Evolutionary conservation across 768 basidiomycete species (phyloP).

Genomic region (Mycena epipterygia): DNA sequence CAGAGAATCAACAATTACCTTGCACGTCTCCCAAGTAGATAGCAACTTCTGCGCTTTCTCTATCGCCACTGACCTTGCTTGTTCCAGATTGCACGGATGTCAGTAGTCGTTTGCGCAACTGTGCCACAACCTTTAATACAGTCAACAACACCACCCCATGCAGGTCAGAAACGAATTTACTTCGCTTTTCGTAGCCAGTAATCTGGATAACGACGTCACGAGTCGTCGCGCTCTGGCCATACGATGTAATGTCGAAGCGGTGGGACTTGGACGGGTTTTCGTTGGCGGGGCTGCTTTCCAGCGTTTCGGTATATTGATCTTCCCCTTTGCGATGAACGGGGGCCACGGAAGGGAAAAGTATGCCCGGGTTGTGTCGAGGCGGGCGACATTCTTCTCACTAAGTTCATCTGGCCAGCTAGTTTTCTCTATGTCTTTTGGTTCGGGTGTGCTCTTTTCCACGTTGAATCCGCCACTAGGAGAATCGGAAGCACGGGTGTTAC

Average conservation of each 20-base stretch:
- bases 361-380: slow-evolving; percentile 11
- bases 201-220: slow-evolving; percentile 81
- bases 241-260: slow-evolving; percentile 70
- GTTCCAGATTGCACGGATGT: slow-evolving; percentile 51
- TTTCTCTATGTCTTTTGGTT: slow-evolving; percentile 15
- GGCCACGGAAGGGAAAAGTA: slow-evolving; percentile 42
- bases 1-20: slow-evolving; percentile 62
- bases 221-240: slow-evolving; percentile 86
- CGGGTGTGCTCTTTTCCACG: not conserved
- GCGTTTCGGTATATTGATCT: slow-evolving; percentile 2
- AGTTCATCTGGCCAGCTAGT: slow-evolving; percentile 11
- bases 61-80: slow-evolving; percentile 54
- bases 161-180: not conserved
- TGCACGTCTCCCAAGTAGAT: slow-evolving; percentile 95
- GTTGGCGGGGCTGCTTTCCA: slow-evolving; percentile 41
- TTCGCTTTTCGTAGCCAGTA: slow-evolving; percentile 76
- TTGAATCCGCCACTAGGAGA: not conserved
- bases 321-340: slow-evolving; percentile 15
- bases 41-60: slow-evolving; percentile 76
- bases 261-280: slow-evolving; percentile 46
- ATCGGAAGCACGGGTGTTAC: not conserved
- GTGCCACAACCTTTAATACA: slow-evolving; percentile 80
- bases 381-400: slow-evolving; percentile 29
- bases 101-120: slow-evolving; percentile 81
- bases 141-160: not conserved